Conservation (phyloP, 208 protist species). For the Strigomonas galati region DNA sequence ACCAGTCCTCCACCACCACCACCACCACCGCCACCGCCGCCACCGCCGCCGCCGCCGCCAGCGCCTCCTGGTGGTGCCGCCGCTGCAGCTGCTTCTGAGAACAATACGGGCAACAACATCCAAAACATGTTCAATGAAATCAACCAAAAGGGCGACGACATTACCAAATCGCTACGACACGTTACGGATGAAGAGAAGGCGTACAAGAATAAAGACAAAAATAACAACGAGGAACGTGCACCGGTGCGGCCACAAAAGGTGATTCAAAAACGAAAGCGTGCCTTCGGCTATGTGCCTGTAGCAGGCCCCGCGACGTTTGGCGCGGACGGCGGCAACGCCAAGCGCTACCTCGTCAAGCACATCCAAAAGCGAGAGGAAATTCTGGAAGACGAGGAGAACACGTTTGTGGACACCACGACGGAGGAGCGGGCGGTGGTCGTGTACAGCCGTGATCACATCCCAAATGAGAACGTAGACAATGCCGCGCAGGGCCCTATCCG, state of each 20-base stretch:
- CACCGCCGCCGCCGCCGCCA: constrained; percentile 21
- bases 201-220: background rate
- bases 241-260: background rate
- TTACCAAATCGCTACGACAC: constrained; percentile 20
- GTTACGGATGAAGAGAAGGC: constrained; percentile 13
- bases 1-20: background rate
- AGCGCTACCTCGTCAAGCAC: constrained; percentile 6
- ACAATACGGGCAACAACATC: constrained; percentile 3
- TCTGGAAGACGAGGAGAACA: background rate
- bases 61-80: background rate
- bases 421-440: background rate
- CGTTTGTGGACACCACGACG: background rate
- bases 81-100: background rate
- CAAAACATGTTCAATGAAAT: constrained; percentile 17
- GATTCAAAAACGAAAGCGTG: background rate
- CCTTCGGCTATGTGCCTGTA: background rate
- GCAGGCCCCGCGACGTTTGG: background rate
- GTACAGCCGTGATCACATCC: background rate
- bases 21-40: constrained; percentile 15
- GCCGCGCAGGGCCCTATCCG: too few relatives aligned
- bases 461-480: background rate
- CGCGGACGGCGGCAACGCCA: background rate
- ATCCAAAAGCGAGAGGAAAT: constrained; percentile 2
- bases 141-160: constrained; percentile 14
- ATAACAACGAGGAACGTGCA: background rate